Evolutionary conservation across 805 yeast genomes (phyloP).

Genomic region (Citeromyces nyonsensis): DNA sequence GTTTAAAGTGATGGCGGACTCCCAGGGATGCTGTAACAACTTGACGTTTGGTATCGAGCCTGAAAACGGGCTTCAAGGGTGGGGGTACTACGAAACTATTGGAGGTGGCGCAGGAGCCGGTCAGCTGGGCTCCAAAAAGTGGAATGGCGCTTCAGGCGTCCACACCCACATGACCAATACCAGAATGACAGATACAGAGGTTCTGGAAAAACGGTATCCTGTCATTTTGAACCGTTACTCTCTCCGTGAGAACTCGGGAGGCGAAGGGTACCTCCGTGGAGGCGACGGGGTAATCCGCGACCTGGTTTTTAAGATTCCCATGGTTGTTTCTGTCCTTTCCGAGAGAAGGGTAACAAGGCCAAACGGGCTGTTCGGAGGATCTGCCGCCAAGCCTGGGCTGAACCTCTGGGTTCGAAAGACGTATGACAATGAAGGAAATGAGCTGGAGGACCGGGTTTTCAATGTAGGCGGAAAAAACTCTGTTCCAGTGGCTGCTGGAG

Average conservation of each 20-base stretch:
- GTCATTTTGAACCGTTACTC: constrained; percentile 43
- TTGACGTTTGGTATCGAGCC: constrained; percentile 75
- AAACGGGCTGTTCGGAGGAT: constrained; percentile 77
- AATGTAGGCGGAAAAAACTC: constrained; percentile 65
- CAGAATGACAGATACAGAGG: constrained; percentile 34
- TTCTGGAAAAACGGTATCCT: constrained; percentile 35
- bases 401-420: constrained; percentile 31
- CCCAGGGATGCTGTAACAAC: constrained; percentile 93
- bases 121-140: constrained; percentile 32
- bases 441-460: constrained; percentile 18
- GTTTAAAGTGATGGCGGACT: constrained; percentile 81
- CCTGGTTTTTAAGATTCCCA: constrained; percentile 59
- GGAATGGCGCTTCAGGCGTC: constrained; percentile 29
- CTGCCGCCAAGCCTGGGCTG: constrained; percentile 56
- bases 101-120: constrained; percentile 94
- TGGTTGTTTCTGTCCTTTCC: constrained; percentile 67
- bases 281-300: constrained; percentile 85
- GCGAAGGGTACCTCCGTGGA: constrained; percentile 55
- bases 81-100: constrained; percentile 88
- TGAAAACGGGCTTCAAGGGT: constrained; percentile 40
- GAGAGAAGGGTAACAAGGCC: constrained; percentile 82
- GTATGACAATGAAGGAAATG: constrained; percentile 12
- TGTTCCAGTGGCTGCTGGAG: constrained; percentile 41
- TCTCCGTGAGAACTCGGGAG: constrained; percentile 65
- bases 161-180: constrained; percentile 41